Evolutionary conservation across 1,284 basidiomycete species (phyloP), one percentile per base, ranked within the genome.

Genomic region (Trichosporon inkin): DNA sequence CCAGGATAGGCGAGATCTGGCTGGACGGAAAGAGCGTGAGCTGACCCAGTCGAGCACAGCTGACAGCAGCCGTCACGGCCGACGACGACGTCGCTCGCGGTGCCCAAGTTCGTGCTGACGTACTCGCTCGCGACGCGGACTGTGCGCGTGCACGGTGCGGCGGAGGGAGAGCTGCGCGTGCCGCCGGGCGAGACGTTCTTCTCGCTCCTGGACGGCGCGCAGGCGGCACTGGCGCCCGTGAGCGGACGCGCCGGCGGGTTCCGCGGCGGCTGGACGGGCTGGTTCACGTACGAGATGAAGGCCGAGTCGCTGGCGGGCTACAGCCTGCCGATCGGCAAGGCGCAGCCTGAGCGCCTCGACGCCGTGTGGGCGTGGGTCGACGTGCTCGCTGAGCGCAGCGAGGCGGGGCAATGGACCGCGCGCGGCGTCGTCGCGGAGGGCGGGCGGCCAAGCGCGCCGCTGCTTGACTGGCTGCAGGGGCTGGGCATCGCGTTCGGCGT

Each of bases 211-310:
- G 68, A 68, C 19, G 62, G 63, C 2, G 72, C 65, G 1, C 71
- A 75, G 52, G 49, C 53, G 3, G 58, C 59, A 1, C 63, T 76
- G 0, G 28, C 53, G n/a, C 35, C 39, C 4, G 40, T 61, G 0
- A 51, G 22, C 14, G 58, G 52, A 1, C 51, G 53, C 35, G 44
- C 57, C 36, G 64, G 69, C 32, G 70, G 69, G n/a, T 78, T 80
- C 76, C 69, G 71, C 63, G 71, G 78, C 54, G 83, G 83, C 1
- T 83, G 82, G 74, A 76, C 80, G 1, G 82, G 82, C 0, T 82
- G 79, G 69, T 80, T 82, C 67, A 79, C 79, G 1, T 84, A 83
- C 65, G 83, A 83, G 67, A 82, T 83, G 81, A 82, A 82, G 68
- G 73, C 77, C 57, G 81, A 82, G 58, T 77, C 77, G 41, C 63